Percentiles rank a stretch among this genome's conserved stretches.
Conservation (phyloP, 352 stramenopile species). For the Phytopythium aichiense region DNA sequence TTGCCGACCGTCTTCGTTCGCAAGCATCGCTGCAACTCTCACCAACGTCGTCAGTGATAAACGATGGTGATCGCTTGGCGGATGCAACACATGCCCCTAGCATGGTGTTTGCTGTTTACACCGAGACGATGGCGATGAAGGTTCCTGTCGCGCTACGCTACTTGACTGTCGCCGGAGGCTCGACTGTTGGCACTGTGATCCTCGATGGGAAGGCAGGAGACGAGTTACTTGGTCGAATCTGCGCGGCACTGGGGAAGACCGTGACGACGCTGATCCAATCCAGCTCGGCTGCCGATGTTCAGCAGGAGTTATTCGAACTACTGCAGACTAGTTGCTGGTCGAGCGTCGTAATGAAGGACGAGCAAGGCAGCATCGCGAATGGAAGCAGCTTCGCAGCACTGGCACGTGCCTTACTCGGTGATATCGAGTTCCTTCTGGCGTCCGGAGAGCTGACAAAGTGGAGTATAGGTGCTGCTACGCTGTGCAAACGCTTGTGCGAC, state of each 20-base stretch:
- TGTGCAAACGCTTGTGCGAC: slow-evolving; percentile 42
- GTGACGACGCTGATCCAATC: slow-evolving; percentile 19
- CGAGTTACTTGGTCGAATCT: slow-evolving; percentile 40
- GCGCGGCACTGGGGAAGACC: slow-evolving; percentile 26
- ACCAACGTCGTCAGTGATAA: not conserved
- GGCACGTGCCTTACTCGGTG: slow-evolving; percentile 27
- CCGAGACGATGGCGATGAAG: slow-evolving; percentile 39
- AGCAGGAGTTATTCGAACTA: not conserved
- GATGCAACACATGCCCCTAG: not conserved
- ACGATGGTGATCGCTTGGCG: not conserved
- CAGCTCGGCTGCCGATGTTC: not conserved
- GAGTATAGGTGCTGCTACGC: slow-evolving; percentile 25
- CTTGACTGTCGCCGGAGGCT: slow-evolving; percentile 20
- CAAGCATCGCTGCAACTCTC: not conserved
- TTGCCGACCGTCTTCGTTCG: slow-evolving; percentile 21
- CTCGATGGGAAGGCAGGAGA: slow-evolving; percentile 35
- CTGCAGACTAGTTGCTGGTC: slow-evolving; percentile 1
- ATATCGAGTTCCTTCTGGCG: slow-evolving; percentile 28
- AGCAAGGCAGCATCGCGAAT: not conserved
- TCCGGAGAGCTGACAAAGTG: slow-evolving; percentile 37
- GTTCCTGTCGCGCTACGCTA: slow-evolving; percentile 32
- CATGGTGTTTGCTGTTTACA: slow-evolving; percentile 41
- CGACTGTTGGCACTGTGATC: slow-evolving; percentile 27
- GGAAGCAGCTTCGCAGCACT: slow-evolving; percentile 22
- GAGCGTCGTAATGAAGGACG: not conserved